Percentiles rank a stretch among this genome's conserved stretches.
These are phyloP conservation scores for Zasmidium citrigriseum DNA, from an alignment of 2,329 filamentous ascomycete genomes.

Conservation along the genomic window DNA sequence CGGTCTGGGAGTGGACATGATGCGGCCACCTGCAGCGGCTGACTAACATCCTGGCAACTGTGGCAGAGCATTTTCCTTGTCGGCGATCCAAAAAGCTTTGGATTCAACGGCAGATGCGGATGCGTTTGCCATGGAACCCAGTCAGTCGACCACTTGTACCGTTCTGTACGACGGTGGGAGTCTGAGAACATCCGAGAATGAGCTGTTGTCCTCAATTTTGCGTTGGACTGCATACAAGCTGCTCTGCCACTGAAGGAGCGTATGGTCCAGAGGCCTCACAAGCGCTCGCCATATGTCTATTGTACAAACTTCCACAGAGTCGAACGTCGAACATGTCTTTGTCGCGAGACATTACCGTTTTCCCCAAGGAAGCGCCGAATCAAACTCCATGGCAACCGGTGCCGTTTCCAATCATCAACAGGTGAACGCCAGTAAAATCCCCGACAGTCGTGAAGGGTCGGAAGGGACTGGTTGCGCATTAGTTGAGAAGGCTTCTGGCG, in stretches of 20 bases:
- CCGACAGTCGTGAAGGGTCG: not conserved
- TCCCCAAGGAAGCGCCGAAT: not conserved
- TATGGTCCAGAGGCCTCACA: not conserved
- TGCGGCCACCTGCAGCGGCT: not conserved
- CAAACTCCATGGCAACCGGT: not conserved
- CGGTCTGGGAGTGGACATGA: constrained; percentile 1
- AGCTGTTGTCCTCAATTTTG: not conserved
- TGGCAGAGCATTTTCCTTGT: not conserved
- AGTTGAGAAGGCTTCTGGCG: not conserved
- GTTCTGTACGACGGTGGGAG: not conserved
- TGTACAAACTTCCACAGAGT: not conserved
- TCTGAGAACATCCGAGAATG: not conserved
- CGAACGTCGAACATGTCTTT: not conserved
- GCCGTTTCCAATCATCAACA: not conserved
- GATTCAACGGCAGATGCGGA: not conserved
- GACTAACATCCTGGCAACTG: not conserved
- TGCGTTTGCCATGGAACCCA: not conserved
- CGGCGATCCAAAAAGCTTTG: not conserved
- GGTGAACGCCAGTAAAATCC: not conserved
- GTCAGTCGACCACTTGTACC: not conserved
- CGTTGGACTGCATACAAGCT: not conserved
- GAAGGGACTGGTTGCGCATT: not conserved
- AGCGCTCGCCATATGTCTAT: not conserved
- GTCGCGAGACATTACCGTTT: constrained; percentile 9
- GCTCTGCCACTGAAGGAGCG: not conserved